Percentiles rank a stretch among this genome's conserved stretches.
Conservation (phyloP, 2,329 filamentous ascomycete genomes). For the Chalara sp. region DNA sequence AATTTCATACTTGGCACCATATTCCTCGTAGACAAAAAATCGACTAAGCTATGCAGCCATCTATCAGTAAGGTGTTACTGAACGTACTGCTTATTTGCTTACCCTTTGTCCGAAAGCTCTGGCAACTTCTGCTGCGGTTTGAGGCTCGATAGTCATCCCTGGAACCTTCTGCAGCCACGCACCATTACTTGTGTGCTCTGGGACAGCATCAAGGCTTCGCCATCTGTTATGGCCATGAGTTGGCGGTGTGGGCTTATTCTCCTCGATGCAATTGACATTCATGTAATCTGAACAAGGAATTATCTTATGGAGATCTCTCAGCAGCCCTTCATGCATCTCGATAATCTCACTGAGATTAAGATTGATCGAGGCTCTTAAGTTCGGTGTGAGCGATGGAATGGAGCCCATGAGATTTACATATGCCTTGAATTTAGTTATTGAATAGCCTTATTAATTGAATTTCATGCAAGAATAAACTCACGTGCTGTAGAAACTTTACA, state of each 20-base stretch:
- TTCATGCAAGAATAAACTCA: conserved; percentile 33
- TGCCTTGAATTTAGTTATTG: conserved; percentile 40
- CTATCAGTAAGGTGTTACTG: not conserved
- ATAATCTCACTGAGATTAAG: conserved; percentile 74
- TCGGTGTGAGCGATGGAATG: conserved; percentile 56
- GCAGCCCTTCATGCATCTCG: conserved; percentile 74
- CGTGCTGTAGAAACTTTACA: conserved; percentile 79
- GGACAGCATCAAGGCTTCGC: conserved; percentile 33
- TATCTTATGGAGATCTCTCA: conserved; percentile 64
- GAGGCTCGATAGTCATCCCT: conserved; percentile 50
- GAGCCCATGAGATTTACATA: conserved; percentile 70
- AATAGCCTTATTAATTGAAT: too few species aligned
- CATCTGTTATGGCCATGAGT: conserved; percentile 36
- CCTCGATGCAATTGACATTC: conserved; percentile 31
- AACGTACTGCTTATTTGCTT: conserved; percentile 10
- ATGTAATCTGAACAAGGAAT: conserved; percentile 64
- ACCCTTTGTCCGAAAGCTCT: conserved; percentile 55
- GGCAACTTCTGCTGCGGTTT: conserved; percentile 53
- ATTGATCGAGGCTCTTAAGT: conserved; percentile 66
- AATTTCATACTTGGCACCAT: conserved; percentile 81
- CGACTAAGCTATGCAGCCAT: conserved; percentile 55
- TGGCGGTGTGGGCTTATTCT: conserved; percentile 1
- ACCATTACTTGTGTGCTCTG: conserved; percentile 28
- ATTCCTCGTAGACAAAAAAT: conserved; percentile 87
- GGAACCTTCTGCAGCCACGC: conserved; percentile 40